Conservation (phyloP, 345 rosid genomes). For the Lepidium aucheri region DNA sequence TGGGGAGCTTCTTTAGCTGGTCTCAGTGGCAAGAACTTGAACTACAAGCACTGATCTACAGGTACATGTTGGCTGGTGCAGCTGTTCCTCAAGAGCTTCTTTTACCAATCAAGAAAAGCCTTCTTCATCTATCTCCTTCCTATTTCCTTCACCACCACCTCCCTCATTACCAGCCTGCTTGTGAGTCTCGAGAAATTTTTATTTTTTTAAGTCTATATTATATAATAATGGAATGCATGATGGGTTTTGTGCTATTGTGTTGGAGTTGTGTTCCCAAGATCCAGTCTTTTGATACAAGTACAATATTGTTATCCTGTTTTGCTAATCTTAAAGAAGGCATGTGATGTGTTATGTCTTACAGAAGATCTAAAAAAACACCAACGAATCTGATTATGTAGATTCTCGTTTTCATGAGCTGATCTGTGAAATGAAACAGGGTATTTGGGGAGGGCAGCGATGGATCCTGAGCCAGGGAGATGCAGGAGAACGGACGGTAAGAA, state of each 20-base stretch:
- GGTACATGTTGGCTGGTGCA: conserved; percentile 86
- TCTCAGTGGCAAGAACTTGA: conserved; percentile 92
- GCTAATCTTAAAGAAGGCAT: background rate
- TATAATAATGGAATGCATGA: conserved; percentile 14
- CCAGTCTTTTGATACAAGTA: background rate
- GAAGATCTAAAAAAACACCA: background rate
- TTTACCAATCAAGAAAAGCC: conserved; percentile 76
- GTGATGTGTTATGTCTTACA: background rate
- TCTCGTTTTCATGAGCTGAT: conserved; percentile 1
- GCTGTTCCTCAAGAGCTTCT: conserved; percentile 86
- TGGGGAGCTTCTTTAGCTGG: conserved; percentile 76
- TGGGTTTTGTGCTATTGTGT: conserved; percentile 13
- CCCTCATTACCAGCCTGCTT: conserved; percentile 59
- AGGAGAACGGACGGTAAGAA: conserved; percentile 98
- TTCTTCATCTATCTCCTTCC: conserved; percentile 52
- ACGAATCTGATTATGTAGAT: background rate
- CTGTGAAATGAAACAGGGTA: conserved; percentile 55
- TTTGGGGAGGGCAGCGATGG: conserved; percentile 82
- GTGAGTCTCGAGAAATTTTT: conserved; percentile 35
- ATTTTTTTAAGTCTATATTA: background rate
- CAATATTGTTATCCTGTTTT: background rate
- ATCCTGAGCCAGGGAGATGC: conserved; percentile 98
- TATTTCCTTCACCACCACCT: conserved; percentile 54
- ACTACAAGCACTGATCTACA: conserved; percentile 88
- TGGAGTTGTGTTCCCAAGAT: conserved; percentile 26